Conservation (phyloP, 805 yeast genomes). For the Sugiyamaella floridensis region DNA sequence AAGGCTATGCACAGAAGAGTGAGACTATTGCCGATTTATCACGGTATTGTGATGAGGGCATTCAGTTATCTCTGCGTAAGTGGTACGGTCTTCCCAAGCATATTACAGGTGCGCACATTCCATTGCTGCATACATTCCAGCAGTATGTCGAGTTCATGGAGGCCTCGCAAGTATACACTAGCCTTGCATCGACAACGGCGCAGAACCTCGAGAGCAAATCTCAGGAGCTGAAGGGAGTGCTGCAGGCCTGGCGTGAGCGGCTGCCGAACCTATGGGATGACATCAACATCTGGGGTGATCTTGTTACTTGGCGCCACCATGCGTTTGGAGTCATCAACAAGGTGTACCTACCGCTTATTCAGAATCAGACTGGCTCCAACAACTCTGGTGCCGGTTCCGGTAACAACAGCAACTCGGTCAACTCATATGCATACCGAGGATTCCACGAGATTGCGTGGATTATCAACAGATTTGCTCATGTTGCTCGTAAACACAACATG, state of each 20-base stretch:
- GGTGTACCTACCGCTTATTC: slow-evolving; percentile 83
- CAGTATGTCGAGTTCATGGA: slow-evolving; percentile 97
- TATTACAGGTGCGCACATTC: slow-evolving; percentile 76
- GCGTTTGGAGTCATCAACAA: slow-evolving; percentile 94
- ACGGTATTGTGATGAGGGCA: slow-evolving; percentile 89
- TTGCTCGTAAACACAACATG: slow-evolving; percentile 94
- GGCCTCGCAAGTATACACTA: slow-evolving; percentile 88
- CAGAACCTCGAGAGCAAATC: slow-evolving; percentile 88
- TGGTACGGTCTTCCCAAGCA: slow-evolving; percentile 85
- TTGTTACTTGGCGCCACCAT: slow-evolving; percentile 98
- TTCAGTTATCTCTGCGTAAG: slow-evolving; percentile 81
- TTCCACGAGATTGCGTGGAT: slow-evolving; percentile 99
- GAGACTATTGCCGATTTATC: slow-evolving; percentile 81
- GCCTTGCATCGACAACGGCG: slow-evolving; percentile 81
- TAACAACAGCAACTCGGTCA: slow-evolving; percentile 43
- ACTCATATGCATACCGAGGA: slow-evolving; percentile 94
- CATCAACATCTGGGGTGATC: slow-evolving; percentile 93
- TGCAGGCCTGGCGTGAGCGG: slow-evolving; percentile 97
- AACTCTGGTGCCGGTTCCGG: slow-evolving; percentile 31
- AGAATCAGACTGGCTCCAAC: slow-evolving; percentile 51
- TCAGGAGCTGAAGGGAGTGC: slow-evolving; percentile 86
- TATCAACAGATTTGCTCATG: slow-evolving; percentile 95
- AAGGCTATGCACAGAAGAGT: slow-evolving; percentile 86
- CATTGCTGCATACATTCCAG: slow-evolving; percentile 88
- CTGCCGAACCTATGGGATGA: slow-evolving; percentile 97